Evolutionary conservation across 2,329 filamentous ascomycete species (phyloP).

Genomic region (Nemania serpens): DNA sequence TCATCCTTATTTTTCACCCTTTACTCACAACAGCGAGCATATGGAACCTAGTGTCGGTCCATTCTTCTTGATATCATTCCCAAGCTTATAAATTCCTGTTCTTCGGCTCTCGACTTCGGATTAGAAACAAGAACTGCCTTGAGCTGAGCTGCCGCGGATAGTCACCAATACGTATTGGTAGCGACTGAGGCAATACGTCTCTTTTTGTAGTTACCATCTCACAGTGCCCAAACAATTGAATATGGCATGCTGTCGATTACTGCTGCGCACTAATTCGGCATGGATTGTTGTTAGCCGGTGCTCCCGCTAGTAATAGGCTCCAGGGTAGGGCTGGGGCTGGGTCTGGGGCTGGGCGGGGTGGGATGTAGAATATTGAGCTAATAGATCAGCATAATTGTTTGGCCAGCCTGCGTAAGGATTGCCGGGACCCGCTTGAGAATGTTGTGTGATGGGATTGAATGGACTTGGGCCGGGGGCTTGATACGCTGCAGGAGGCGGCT

Average conservation of each 20-base stretch:
- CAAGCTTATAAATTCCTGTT: too few relatives aligned
- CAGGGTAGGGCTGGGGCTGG: slow-evolving; percentile 26
- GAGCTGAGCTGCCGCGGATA: too few relatives aligned
- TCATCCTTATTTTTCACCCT: neutral
- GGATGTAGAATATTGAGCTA: slow-evolving; percentile 20
- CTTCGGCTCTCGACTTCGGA: too few relatives aligned
- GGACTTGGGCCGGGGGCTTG: slow-evolving; percentile 33
- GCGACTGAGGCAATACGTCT: too few relatives aligned
- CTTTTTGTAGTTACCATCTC: too few relatives aligned
- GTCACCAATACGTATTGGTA: too few relatives aligned
- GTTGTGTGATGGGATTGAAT: slow-evolving; percentile 37
- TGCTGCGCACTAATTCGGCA: neutral
- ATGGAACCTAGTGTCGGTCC: too few relatives aligned
- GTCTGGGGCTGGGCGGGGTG: slow-evolving; percentile 20
- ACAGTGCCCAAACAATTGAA: too few relatives aligned
- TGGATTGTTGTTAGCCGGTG: neutral
- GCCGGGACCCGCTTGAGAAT: slow-evolving; percentile 19
- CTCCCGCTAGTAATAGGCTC: slow-evolving; percentile 20
- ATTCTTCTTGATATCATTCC: too few relatives aligned
- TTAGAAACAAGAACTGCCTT: too few relatives aligned
- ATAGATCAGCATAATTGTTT: slow-evolving; percentile 28
- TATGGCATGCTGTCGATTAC: too few relatives aligned
- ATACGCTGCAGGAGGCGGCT: slow-evolving; percentile 46
- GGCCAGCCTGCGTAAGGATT: slow-evolving; percentile 36
- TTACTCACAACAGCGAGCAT: neutral